phyloP scores from a whole-genome alignment of 192 early-diverging fungal species.

The Backusella parvicylindrica region DNA sequence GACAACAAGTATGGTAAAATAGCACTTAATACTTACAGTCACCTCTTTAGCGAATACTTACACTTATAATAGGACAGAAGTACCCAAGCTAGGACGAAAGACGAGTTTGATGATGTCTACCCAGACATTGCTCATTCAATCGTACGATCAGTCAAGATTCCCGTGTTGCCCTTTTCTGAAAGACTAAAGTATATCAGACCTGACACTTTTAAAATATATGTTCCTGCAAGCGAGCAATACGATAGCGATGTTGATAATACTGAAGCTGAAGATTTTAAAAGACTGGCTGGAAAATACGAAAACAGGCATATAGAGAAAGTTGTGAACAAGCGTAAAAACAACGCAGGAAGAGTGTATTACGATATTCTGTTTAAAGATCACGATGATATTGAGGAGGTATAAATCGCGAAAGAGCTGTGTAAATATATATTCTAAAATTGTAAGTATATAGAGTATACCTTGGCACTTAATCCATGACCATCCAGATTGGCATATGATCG shows the following conservation, averaged over 20 bases:
- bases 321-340: not conserved
- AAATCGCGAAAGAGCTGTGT: not conserved
- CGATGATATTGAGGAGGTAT: not conserved
- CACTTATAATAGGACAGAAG: not conserved
- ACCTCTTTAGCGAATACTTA: not conserved
- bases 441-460: not conserved
- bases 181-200: not conserved
- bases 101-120: not conserved
- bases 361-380: not conserved
- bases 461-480: not conserved
- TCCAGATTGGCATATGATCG: not conserved
- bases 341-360: not conserved
- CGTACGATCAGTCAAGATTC: not conserved
- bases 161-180: not conserved
- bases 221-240: not conserved
- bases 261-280: not conserved
- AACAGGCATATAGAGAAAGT: not conserved
- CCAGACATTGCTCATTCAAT: not conserved
- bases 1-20: not conserved
- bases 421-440: not conserved
- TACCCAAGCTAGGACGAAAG: too few species aligned
- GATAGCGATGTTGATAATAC: not conserved
- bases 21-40: not conserved
- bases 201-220: not conserved
- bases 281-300: not conserved